A percentile compares a stretch with the other conserved stretches of the same genome.
Evolutionary conservation across 73 alveolate species (phyloP).

Genomic region (Tetrahymena thermophila): DNA sequence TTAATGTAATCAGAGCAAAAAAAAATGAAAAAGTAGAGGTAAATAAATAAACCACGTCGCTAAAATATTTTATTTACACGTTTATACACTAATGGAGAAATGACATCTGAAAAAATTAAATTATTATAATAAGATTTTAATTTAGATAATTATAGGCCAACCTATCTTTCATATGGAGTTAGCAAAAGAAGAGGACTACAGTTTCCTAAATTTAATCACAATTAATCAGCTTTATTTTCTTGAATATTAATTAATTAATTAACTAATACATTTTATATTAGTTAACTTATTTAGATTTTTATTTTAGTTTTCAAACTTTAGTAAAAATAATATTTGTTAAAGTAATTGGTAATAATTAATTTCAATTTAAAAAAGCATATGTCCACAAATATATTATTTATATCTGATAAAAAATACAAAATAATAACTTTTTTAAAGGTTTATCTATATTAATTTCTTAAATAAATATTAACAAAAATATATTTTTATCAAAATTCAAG

Average conservation of each 20-base stretch:
- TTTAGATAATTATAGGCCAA: not conserved
- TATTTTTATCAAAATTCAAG: no score
- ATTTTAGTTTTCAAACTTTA: no score
- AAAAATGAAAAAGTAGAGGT: not conserved
- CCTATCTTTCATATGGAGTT: not conserved
- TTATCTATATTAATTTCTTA: no score
- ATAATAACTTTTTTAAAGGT: no score
- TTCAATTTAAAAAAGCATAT: no score
- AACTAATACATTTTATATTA: no score
- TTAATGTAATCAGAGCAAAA: not conserved
- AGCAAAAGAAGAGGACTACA: not conserved
- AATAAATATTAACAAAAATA: no score
- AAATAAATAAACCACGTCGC: not conserved
- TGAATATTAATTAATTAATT: not conserved
- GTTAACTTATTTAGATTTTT: no score
- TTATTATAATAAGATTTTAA: not conserved
- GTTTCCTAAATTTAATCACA: not conserved
- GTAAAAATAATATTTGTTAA: no score
- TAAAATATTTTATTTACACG: not conserved
- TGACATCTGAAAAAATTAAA: not conserved
- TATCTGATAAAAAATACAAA: no score
- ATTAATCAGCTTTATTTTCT: not conserved
- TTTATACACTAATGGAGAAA: not conserved
- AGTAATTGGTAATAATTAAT: no score
- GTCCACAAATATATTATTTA: no score